Percentiles rank a stretch among this genome's conserved stretches.
phyloP scores from a whole-genome alignment of 169 alveolate genomes.

The Plasmodium blacklocki region DNA sequence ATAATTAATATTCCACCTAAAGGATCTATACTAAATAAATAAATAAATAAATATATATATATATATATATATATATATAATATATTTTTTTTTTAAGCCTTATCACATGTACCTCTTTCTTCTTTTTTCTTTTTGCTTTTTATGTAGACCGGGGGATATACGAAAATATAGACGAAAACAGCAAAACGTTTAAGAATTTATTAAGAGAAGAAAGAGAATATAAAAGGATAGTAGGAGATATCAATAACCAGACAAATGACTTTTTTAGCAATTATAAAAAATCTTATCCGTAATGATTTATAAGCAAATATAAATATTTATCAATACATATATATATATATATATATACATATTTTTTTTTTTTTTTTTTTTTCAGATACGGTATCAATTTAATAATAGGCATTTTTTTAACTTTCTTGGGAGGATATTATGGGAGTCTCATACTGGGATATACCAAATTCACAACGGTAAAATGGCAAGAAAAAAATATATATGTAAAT shows the following conservation, averaged over 20 bases:
- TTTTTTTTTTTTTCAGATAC: conserved; percentile 40
- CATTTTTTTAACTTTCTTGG: conserved; percentile 32
- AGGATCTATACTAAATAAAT: too few species aligned
- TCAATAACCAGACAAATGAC: conserved; percentile 34
- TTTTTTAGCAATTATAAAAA: conserved; percentile 49
- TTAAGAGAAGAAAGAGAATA: conserved; percentile 49
- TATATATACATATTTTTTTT: not conserved
- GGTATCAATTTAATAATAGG: conserved; percentile 59
- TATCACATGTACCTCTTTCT: not conserved
- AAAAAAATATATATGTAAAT: too few species aligned
- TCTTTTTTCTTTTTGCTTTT: not conserved
- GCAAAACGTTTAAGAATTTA: conserved; percentile 41
- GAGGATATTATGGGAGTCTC: conserved; percentile 72
- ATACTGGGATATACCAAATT: conserved; percentile 44
- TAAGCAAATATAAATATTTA: not conserved
- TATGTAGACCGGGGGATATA: conserved; percentile 64
- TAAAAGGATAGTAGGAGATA: conserved; percentile 22
- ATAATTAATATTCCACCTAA: too few species aligned
- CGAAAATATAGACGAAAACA: conserved; percentile 48
- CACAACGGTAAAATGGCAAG: conserved; percentile 31
- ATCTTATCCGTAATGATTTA: conserved; percentile 44
- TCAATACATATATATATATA: not conserved
- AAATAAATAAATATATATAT: not conserved
- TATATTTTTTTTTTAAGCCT: too few species aligned
- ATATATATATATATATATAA: not conserved